Percentiles rank a stretch among this genome's conserved stretches.
Evolutionary conservation across 805 yeast genomes (phyloP).

Genomic region (Lipomyces mesembrius): DNA sequence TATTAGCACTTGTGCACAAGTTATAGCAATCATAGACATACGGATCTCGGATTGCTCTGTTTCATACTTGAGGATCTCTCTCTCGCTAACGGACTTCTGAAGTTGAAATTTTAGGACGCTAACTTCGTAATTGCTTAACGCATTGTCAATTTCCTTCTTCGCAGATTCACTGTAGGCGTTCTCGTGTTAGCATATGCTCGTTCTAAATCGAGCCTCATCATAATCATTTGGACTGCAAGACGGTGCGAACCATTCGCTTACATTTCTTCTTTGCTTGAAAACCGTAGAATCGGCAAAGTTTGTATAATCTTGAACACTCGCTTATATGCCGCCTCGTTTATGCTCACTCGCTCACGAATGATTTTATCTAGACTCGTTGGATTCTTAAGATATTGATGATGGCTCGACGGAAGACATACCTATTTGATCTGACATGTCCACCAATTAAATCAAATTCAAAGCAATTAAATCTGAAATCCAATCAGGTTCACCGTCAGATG

Average conservation of each 20-base stretch:
- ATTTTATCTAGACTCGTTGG: conserved; percentile 11
- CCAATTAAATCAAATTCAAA: background rate
- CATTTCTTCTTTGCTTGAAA: conserved; percentile 14
- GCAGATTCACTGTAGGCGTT: conserved; percentile 12
- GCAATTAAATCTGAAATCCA: too few relatives aligned
- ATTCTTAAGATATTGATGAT: background rate
- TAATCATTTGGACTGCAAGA: background rate
- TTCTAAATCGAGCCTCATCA: background rate
- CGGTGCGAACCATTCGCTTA: background rate
- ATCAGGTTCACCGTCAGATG: too few relatives aligned
- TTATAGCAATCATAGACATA: background rate
- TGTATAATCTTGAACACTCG: conserved; percentile 21
- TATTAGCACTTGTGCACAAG: conserved; percentile 1
- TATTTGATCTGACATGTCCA: conserved; percentile 4
- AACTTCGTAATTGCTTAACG: conserved; percentile 8
- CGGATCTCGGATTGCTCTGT: conserved; percentile 31
- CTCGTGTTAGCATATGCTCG: background rate
- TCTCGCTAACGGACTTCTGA: conserved; percentile 36
- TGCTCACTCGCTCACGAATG: conserved; percentile 22
- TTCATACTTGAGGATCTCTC: conserved; percentile 37
- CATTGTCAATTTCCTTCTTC: conserved; percentile 12
- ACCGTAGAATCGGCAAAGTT: conserved; percentile 16
- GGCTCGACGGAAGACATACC: background rate
- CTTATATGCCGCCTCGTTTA: conserved; percentile 21
- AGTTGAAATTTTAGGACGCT: conserved; percentile 29